Percentiles rank a stretch among this genome's conserved stretches.
These are phyloP conservation scores for Trichoderma sp. DNA, from an alignment of 2,329 filamentous ascomycete species.

Conservation along the genomic window DNA sequence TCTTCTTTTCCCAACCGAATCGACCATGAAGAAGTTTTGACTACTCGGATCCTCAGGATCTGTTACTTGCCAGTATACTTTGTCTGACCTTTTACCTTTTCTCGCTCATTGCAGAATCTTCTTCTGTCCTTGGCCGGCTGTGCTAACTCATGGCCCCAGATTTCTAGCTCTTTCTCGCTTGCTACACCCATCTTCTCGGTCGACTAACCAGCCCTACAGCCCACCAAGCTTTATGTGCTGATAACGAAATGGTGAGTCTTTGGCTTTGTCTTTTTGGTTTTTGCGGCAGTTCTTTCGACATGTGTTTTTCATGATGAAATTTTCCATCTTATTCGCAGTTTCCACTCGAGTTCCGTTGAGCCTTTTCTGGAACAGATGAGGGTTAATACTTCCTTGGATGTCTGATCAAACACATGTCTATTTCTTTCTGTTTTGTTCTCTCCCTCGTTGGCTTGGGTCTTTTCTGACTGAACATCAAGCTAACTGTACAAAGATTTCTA, in stretches of 20 bases:
- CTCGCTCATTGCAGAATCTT: conserved; percentile 5
- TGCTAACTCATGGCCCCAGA: conserved; percentile 18
- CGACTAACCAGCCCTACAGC: conserved; percentile 14
- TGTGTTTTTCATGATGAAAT: conserved; percentile 65
- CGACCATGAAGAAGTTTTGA: conserved; percentile 78
- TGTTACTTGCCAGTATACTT: conserved; percentile 92
- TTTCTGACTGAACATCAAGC: not conserved
- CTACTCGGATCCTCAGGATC: conserved; percentile 67
- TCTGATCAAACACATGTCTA: conserved; percentile 55
- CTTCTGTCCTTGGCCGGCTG: conserved; percentile 4
- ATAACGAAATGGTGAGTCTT: conserved; percentile 24
- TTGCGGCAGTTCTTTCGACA: conserved; percentile 21
- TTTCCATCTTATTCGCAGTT: conserved; percentile 80
- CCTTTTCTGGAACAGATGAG: conserved; percentile 71
- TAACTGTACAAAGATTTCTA: conserved; percentile 20
- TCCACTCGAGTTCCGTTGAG: conserved; percentile 75
- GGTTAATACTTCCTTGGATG: conserved; percentile 74
- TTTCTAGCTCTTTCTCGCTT: not conserved
- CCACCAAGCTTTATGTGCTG: not conserved
- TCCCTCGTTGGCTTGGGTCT: not conserved
- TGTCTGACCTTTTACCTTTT: conserved; percentile 62
- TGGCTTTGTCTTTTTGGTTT: conserved; percentile 17
- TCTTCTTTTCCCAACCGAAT: conserved; percentile 90
- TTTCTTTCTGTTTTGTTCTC: conserved; percentile 25
- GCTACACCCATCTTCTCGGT: not conserved